A percentile compares a stretch with the other conserved stretches of the same genome.
These are phyloP conservation scores for Neurospora sp. DNA, from an alignment of 495 filamentous ascomycete genomes.

Conservation along the genomic window DNA sequence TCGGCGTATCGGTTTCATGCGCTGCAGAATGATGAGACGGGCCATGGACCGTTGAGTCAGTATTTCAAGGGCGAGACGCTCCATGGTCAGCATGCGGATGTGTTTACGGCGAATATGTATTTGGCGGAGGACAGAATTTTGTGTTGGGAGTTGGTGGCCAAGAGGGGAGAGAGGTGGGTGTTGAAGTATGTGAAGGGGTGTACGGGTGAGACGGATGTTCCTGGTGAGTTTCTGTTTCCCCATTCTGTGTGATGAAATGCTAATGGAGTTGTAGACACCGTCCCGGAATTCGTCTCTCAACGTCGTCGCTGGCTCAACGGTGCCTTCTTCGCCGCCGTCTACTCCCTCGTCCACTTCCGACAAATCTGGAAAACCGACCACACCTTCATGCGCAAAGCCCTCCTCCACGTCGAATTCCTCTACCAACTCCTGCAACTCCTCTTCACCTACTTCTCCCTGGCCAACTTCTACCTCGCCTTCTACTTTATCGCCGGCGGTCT, in stretches of 20 bases:
- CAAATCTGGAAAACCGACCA: conserved; percentile 96
- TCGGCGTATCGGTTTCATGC: conserved; percentile 96
- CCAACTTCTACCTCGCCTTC: conserved; percentile 98
- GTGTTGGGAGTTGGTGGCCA: conserved; percentile 98
- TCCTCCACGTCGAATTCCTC: conserved; percentile 90
- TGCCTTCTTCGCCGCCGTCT: conserved; percentile 97
- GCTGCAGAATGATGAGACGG: conserved; percentile 87
- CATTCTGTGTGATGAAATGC: not conserved
- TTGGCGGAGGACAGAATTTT: conserved; percentile 97
- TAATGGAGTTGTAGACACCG: conserved; percentile 41
- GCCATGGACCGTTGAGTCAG: conserved; percentile 90
- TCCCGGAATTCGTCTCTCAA: conserved; percentile 94
- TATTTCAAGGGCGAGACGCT: conserved; percentile 99
- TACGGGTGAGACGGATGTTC: conserved; percentile 94
- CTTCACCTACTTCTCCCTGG: conserved; percentile 96
- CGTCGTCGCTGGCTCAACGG: conserved; percentile 95
- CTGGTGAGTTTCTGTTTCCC: conserved; percentile 44
- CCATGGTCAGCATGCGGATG: conserved; percentile 92
- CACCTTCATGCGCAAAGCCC: conserved; percentile 74
- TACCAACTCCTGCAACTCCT: conserved; percentile 86
- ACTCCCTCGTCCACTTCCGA: conserved; percentile 87
- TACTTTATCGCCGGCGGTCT: conserved; percentile 98
- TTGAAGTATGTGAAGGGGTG: conserved; percentile 95
- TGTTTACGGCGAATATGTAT: conserved; percentile 99
- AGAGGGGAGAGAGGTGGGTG: conserved; percentile 90